Base-by-base conservation (phyloP, 2,329 filamentous ascomycete genomes). In the Dothistroma pini region DNA sequence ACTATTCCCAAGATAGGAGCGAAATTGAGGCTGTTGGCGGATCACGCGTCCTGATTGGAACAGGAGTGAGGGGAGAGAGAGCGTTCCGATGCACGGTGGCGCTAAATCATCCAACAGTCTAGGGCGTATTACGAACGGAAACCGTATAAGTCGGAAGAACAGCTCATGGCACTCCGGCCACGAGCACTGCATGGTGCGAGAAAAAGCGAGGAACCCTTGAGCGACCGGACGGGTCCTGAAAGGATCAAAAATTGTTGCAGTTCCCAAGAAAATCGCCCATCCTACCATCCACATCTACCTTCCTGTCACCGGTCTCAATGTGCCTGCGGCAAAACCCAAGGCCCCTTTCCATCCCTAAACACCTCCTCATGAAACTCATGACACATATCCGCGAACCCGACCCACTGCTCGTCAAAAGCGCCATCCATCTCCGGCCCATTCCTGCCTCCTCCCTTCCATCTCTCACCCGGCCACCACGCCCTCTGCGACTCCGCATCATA, bases 371-470 rank as follows among this genome's bases (percentile, higher is more conserved):
- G 77, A 59, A 73, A 76, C 1, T 74, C 74, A 29, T 71, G 69
- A 63, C 80, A 83, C 4, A 81, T 71, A 19, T 79, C 76, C 8
- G 72, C 72, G 63, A 79, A 79, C 2, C 71, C 69, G 41, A 80
- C 62, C 79, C 79, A 82, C 72, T 72, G 16, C 69, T 74, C 32
- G 41, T 75, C 76, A 0, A 76, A 41, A 31, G 53, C 67, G 9
- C 79, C 78, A 1, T 79, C 78, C 31, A 71, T 74, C 2, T 78
- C 74, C 64, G 67, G 79, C 73, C 76, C 79, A 76, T 60, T 80
- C 78, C 80, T 80, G 9, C 78, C 71, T 3, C 80, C 81, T 0
- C 80, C 80, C 50, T 74, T 76, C 9, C 79, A 75, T 64, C 68
- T 80, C 75, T 78, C 79, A 75, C 74, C 73, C 72, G 32, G 74